phyloP scores from a whole-genome alignment of 2,329 filamentous ascomycete genomes.

The Sordariomycetes sp. region DNA sequence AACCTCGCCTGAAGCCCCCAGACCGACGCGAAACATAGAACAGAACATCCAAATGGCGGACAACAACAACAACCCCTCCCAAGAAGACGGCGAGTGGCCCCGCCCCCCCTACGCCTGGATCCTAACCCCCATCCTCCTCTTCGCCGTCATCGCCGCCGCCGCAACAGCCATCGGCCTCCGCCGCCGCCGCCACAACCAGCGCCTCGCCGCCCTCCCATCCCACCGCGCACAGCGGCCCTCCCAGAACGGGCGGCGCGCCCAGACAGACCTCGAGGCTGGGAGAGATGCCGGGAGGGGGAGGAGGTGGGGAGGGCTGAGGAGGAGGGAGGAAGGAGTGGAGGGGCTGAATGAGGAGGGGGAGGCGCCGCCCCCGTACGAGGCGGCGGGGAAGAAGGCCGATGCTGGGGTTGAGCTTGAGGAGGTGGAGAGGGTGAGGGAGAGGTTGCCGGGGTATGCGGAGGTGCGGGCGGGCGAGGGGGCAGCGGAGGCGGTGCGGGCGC shows the following conservation, averaged over 20 bases:
- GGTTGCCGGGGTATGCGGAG: not conserved
- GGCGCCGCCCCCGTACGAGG: slow-evolving; percentile 48
- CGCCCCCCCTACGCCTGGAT: slow-evolving; percentile 4
- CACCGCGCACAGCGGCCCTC: not conserved
- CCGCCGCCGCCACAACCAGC: slow-evolving; percentile 6
- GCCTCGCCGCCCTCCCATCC: not conserved
- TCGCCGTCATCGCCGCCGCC: slow-evolving; percentile 14
- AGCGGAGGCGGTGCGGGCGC: not conserved
- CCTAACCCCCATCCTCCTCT: slow-evolving; percentile 14
- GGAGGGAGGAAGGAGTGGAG: slow-evolving; percentile 22
- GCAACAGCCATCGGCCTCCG: slow-evolving; percentile 10
- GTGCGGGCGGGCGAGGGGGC: not conserved
- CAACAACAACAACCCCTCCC: not conserved
- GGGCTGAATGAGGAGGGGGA: slow-evolving; percentile 52
- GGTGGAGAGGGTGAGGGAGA: not conserved
- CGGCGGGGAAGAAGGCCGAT: slow-evolving; percentile 11
- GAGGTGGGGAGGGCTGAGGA: not conserved
- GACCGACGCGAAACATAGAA: not conserved
- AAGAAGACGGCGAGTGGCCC: not conserved
- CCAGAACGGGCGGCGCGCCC: not conserved
- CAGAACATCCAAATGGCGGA: not conserved
- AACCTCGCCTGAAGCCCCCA: no score
- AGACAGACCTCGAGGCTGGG: not conserved
- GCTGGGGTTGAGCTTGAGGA: slow-evolving; percentile 2
- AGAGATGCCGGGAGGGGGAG: not conserved